Base-by-base conservation (phyloP, 2,329 filamentous ascomycete species). In the Diaporthe velutina region DNA sequence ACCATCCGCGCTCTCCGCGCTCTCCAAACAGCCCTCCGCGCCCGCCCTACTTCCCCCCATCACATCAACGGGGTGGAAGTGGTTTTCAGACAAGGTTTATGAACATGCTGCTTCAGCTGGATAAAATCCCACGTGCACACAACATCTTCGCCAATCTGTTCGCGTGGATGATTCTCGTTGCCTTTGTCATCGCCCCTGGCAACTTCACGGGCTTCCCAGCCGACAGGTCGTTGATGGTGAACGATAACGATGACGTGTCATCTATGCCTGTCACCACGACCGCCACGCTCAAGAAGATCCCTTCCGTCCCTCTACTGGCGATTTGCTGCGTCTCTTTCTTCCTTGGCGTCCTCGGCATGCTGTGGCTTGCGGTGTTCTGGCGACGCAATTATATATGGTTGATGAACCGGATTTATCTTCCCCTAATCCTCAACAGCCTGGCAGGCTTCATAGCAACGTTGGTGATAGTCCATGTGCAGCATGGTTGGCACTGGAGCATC, bases 361-460 rank as follows among this genome's bases (percentile, higher is more conserved):
- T 83, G 3, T 83, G 81, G 78, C 80, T 90, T n/a, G 87, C 83
- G 75, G 80, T 83, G 70, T 80, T 82, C 28, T 87, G 86, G 81
- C 80, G 84, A 52, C 78, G 79, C 22, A 90, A 90, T 76, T 89
- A 90, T 73, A 83, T 90, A 25, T 91, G 88, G 88, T 81, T 90
- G 30, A 82, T 89, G 12, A 88, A 89, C 78, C 83, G 84, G 73
- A 81, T 90, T 17, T 88, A 90, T 76, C 74, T 89, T 75, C 85
- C 84, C 0, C 81, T 83, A 0, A 77, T 84, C 17, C 80, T 89
- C 70, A 89, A 89, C 78, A 86, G 85, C 19, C 77, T 87, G 19
- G 88, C 87, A 7, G 89, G 88, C 1, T 76, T 90, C 38, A 82
- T 90, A 9, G 86, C 85, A 1, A 88, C 88, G 0, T 77, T 90